Conservation (phyloP, 148 eudicot species). For the Oxyria digyna region DNA sequence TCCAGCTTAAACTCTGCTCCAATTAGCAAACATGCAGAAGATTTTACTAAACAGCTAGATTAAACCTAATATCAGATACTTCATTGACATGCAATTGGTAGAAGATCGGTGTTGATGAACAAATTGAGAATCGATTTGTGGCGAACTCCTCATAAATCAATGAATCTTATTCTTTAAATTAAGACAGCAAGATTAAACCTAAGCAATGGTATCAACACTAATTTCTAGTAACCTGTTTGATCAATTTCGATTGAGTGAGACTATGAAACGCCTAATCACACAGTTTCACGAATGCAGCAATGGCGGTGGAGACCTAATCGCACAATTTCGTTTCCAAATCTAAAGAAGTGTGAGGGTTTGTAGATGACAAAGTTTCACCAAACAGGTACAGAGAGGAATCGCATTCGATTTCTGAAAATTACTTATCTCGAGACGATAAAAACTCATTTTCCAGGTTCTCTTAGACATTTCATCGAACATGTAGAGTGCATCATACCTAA, state of each 20-base stretch:
- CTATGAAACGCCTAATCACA: slow-evolving; percentile 26
- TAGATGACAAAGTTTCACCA: slow-evolving; percentile 6
- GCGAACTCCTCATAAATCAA: too few relatives aligned
- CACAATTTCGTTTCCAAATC: background rate
- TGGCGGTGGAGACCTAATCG: too few relatives aligned
- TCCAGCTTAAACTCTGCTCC: slow-evolving; percentile 73
- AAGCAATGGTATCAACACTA: background rate
- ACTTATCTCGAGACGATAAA: background rate
- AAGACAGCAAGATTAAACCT: too few relatives aligned
- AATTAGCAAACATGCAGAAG: background rate
- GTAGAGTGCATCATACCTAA: too few relatives aligned
- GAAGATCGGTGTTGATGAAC: too few relatives aligned
- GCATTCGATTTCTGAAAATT: background rate
- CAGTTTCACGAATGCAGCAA: too few relatives aligned
- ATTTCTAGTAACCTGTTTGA: slow-evolving; percentile 33
- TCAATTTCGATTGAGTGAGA: slow-evolving; percentile 32
- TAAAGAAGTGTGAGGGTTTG: background rate
- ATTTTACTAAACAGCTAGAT: background rate
- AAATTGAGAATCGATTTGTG: too few relatives aligned
- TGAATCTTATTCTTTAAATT: too few relatives aligned
- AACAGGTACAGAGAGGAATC: background rate
- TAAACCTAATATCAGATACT: too few relatives aligned
- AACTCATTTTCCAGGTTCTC: too few relatives aligned
- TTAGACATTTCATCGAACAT: too few relatives aligned
- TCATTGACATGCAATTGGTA: too few relatives aligned